Base-by-base conservation (phyloP, 2,329 filamentous ascomycete genomes). In the Nothophoma quercina region DNA sequence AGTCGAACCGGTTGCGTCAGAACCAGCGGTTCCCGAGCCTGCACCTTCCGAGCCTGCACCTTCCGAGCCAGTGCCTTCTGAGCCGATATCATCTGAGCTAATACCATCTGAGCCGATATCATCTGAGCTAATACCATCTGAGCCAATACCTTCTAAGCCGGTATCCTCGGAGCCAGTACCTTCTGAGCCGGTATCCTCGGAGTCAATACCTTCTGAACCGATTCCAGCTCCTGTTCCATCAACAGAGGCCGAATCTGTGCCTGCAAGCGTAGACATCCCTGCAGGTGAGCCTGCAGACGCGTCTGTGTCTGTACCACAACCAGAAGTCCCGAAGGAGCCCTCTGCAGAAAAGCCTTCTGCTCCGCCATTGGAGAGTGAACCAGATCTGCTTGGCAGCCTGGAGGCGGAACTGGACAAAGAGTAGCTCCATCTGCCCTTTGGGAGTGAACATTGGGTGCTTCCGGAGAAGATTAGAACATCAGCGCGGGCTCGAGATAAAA, bases 301-400 rank as follows among this genome's bases (percentile, higher is more conserved):
- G n/a, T 35, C 36, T 36, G 53, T 38, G 23, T 48, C 57, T 36
- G 41, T 29, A 7, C 25, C 52, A 15, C 47, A 43, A 33, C 35
- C 50, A 5, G 42, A 53, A n/a, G 29, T 36, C 26, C 15, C 39
- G n/a, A 43, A 62, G 26, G 35, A 46, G 12, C 45, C 36, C 22
- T 22, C 61, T 21, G 30, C 49, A 10, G 59, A 60, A 22, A 46
- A 59, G 26, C 30, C 51, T 26, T 59, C 62, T 18, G 48, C 51
- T 8, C 60, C 59, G 7, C 55, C 66, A 26, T 68, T 74, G 15
- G 74, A 75, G 29, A 71, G 67, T 7, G 77, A 78, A 45, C 63
- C 76, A 23, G 79, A 82, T 66, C 60, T 82, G 25, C 64, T 81
- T 22, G 78, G 77, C 28, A 81, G 76, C 48, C 60, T 82, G 19